Evolutionary conservation across 768 basidiomycete species (phyloP).

Genomic region (Termitomyces sp.): DNA sequence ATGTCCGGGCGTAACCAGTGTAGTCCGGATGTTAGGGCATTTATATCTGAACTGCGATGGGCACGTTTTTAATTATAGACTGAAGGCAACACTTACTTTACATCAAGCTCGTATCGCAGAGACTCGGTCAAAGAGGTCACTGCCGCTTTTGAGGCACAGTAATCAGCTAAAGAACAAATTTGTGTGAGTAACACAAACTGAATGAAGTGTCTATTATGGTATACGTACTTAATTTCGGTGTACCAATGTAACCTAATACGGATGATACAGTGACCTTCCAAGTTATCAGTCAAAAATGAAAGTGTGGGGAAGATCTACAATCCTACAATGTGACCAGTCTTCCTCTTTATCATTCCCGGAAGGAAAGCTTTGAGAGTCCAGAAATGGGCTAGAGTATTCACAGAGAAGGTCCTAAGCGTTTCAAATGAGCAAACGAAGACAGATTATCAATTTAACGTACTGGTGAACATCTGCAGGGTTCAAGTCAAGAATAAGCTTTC

Average conservation of each 20-base stretch:
- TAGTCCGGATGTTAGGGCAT: constrained; percentile 78
- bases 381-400: constrained; percentile 86
- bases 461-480: constrained; percentile 71
- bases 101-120: constrained; percentile 84
- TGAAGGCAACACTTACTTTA: constrained; percentile 36
- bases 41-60: constrained; percentile 45
- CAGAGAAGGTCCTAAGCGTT: constrained; percentile 72
- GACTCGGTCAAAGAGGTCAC: constrained; percentile 75
- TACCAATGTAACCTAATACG: constrained; percentile 63
- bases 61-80: background rate
- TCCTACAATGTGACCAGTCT: constrained; percentile 80
- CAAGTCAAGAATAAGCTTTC: constrained; percentile 80
- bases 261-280: constrained; percentile 73
- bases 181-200: background rate
- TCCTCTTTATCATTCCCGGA: constrained; percentile 74
- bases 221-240: constrained; percentile 74
- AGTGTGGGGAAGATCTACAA: background rate
- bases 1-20: constrained; percentile 78
- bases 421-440: background rate
- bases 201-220: background rate
- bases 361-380: constrained; percentile 93
- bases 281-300: constrained; percentile 8
- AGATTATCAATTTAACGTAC: constrained; percentile 32
- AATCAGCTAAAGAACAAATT: constrained; percentile 57
- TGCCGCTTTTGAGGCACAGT: constrained; percentile 93